A percentile compares a stretch with the other conserved stretches of the same genome.
These are phyloP conservation scores for Suillus plorans DNA, from an alignment of 768 basidiomycete genomes.

Conservation along the genomic window DNA sequence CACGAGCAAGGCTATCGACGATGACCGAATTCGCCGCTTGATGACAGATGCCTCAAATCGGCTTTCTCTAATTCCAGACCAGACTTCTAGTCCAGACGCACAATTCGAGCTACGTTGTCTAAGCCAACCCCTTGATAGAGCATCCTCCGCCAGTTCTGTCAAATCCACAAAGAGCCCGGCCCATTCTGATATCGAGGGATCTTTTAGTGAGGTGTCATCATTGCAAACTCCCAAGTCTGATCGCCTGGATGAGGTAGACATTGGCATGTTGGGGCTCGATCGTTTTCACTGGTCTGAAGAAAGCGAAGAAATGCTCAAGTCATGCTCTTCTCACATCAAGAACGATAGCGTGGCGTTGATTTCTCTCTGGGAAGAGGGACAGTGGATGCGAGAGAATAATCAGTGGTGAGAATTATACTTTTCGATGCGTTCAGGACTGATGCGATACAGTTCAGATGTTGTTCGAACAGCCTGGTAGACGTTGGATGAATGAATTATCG, in stretches of 20 bases:
- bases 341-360: conserved; percentile 23
- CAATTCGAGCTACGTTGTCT: not conserved
- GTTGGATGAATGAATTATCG: not conserved
- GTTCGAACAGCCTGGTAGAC: not conserved
- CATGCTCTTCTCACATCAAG: conserved; percentile 15
- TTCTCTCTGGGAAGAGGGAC: conserved; percentile 16
- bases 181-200: not conserved
- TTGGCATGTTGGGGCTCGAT: conserved; percentile 28
- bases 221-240: conserved; percentile 19
- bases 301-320: conserved; percentile 11
- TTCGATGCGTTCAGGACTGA: not conserved
- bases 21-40: not conserved
- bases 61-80: not conserved
- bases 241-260: conserved; percentile 12
- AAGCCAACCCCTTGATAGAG: not conserved
- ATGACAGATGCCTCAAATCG: conserved; percentile 15
- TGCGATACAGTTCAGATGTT: not conserved
- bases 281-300: conserved; percentile 22
- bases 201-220: conserved; percentile 11
- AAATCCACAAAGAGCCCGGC: not conserved
- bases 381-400: conserved; percentile 9
- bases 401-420: not conserved
- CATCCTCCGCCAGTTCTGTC: conserved; percentile 11
- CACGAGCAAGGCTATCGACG: not conserved
- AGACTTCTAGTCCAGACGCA: not conserved